phyloP scores from a whole-genome alignment of 2,329 filamentous ascomycete genomes.

The Rhinocladiella mackenziei region DNA sequence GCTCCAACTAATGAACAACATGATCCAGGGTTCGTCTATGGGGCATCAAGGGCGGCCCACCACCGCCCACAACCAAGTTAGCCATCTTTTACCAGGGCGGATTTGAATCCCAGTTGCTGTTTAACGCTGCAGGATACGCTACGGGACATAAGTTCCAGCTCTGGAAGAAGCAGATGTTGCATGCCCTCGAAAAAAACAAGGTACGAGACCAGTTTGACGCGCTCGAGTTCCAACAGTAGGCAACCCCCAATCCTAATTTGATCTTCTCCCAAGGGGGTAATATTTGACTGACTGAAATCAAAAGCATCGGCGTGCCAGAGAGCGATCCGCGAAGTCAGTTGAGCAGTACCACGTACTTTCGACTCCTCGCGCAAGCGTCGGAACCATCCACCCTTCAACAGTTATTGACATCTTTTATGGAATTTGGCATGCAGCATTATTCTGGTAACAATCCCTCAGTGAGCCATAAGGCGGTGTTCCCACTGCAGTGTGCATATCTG shows the following conservation, averaged over 20 bases:
- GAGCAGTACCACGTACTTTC: slow-evolving; percentile 43
- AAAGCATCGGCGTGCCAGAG: slow-evolving; percentile 33
- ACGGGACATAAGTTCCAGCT: slow-evolving; percentile 46
- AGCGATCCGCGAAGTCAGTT: slow-evolving; percentile 40
- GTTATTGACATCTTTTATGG: not conserved
- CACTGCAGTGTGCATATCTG: too few relatives aligned
- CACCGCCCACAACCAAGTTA: slow-evolving; percentile 44
- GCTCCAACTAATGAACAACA: too few relatives aligned
- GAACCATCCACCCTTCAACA: not conserved
- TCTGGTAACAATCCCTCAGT: slow-evolving; percentile 36
- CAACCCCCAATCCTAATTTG: too few relatives aligned
- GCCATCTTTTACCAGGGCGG: slow-evolving; percentile 39
- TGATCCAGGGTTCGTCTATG: slow-evolving; percentile 39
- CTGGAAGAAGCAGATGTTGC: slow-evolving; percentile 45
- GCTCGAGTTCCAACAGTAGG: slow-evolving; percentile 51
- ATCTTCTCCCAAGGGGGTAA: slow-evolving; percentile 24
- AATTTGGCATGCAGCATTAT: slow-evolving; percentile 39
- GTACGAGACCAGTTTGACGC: slow-evolving; percentile 42
- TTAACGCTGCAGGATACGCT: slow-evolving; percentile 38
- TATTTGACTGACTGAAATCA: too few relatives aligned
- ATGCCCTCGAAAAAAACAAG: slow-evolving; percentile 46
- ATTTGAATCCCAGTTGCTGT: slow-evolving; percentile 40
- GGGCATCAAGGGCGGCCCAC: slow-evolving; percentile 40
- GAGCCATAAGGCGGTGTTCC: slow-evolving; percentile 40
- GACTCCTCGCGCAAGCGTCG: slow-evolving; percentile 42